phyloP scores from a whole-genome alignment of 192 early-diverging fungal genomes.

The Helicostylum pulchrum region DNA sequence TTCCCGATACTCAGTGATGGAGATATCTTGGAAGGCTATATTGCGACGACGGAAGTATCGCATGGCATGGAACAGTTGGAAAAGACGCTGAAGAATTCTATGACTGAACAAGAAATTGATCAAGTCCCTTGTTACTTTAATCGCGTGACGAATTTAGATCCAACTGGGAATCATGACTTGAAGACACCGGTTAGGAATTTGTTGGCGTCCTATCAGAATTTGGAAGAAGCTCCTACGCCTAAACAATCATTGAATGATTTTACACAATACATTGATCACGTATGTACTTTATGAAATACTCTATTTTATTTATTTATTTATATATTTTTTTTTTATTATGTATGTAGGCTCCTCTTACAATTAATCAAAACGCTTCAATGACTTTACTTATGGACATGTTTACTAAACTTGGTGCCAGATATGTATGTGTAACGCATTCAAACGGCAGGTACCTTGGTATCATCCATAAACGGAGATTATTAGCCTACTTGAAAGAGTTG shows the following conservation, averaged over 20 bases:
- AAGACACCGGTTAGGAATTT: background rate
- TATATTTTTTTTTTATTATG: slow-evolving; percentile 1
- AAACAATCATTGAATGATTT: slow-evolving; percentile 27
- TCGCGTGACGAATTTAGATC: background rate
- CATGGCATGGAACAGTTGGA: slow-evolving; percentile 58
- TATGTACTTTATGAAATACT: background rate
- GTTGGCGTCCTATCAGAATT: background rate
- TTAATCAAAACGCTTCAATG: slow-evolving; percentile 73
- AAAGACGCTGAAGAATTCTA: slow-evolving; percentile 1
- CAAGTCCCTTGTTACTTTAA: slow-evolving; percentile 19
- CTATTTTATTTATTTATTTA: background rate
- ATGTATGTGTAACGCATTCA: slow-evolving; percentile 70
- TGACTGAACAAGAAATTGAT: slow-evolving; percentile 14
- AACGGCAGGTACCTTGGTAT: slow-evolving; percentile 76
- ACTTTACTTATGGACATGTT: slow-evolving; percentile 85
- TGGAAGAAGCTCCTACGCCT: background rate
- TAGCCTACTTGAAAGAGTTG: slow-evolving; percentile 72
- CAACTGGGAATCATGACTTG: background rate
- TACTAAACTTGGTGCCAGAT: slow-evolving; percentile 77
- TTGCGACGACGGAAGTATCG: slow-evolving; percentile 75
- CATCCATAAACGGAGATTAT: slow-evolving; percentile 80
- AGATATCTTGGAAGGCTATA: slow-evolving; percentile 71
- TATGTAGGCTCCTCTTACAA: slow-evolving; percentile 75
- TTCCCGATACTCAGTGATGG: slow-evolving; percentile 62
- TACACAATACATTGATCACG: slow-evolving; percentile 39